Evolutionary conservation across 805 yeast genomes (phyloP), one percentile per base, ranked within the genome.

Genomic region (Starmerella apis): DNA sequence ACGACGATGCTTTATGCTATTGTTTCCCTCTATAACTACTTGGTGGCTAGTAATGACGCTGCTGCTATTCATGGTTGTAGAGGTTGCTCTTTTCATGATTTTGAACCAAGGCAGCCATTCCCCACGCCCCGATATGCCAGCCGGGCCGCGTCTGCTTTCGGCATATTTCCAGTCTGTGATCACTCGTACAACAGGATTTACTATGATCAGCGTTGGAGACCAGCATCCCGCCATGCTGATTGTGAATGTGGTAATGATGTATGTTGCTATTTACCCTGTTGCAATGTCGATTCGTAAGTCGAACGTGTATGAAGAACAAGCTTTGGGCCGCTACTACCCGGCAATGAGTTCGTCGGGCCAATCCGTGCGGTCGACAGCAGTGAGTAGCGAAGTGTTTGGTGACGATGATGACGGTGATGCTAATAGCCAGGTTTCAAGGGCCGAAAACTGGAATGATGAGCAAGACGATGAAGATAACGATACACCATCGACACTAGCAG

Each of bases 271-370:
- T 39, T 72, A 88, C 63, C 99, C 99, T 1, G 71, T 92, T 59
- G 98, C 99, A 28, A 92, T 92, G 56, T 86, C 96, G 33, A 87
- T 92, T 55, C 79, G 99, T 69, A 77, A 96, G 65, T 92, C 98
- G 18, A 92, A 92, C 64, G 99, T 92, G 49, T 92, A 92, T 68
- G 99, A 92, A 64, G 98, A 92, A 61, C 97, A 87, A 63, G 84
- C 96, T 0, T 68, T 92, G 50, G 98, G 98, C n/a, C 75, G 87
- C n/a, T 88, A 85, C 62, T 65, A 66, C 8, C 63, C 63, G 2
- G 45, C 44, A 4, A 16, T 47, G 13, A 36, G 33, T 10, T 41
- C 44, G 8, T 41, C 44, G 14, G 44, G 44, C 18, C 44, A 25
- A 16, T 41, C 44, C 19, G 8, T 41, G 33, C 32, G 33, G 1